A percentile compares a stretch with the other conserved stretches of the same genome.
Conservation (phyloP, 106 monocot species). For the Narthecium ossifragum region DNA sequence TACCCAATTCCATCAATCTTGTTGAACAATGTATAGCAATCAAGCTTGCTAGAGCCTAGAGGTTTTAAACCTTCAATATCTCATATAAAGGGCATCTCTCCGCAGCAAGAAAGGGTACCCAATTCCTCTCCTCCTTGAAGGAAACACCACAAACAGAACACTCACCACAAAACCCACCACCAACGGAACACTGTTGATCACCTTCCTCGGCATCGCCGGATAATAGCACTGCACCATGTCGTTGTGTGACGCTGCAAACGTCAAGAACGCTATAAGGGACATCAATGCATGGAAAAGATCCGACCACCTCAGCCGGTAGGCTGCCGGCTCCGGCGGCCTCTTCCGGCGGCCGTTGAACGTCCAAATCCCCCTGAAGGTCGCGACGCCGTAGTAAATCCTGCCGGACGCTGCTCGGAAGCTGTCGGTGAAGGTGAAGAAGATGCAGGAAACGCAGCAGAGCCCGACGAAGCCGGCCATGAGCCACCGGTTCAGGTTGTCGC, state of each 20-base stretch:
- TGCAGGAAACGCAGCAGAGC: slow-evolving; percentile 49
- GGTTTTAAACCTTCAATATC: slow-evolving; percentile 2
- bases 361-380: slow-evolving; percentile 45
- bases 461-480: slow-evolving; percentile 33
- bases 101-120: slow-evolving; percentile 61
- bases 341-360: slow-evolving; percentile 34
- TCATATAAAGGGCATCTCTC: slow-evolving; percentile 27
- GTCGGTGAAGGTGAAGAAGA: slow-evolving; percentile 65
- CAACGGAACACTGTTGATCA: slow-evolving; percentile 42
- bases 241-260: slow-evolving; percentile 42
- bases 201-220: slow-evolving; percentile 46
- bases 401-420: slow-evolving; percentile 44
- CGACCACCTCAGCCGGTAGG: slow-evolving; percentile 39
- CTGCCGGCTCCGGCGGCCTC: slow-evolving; percentile 11
- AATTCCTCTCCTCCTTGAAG: slow-evolving; percentile 52
- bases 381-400: slow-evolving; percentile 39
- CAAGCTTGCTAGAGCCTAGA: too few relatives aligned
- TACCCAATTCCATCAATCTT: too few relatives aligned
- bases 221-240: slow-evolving; percentile 55
- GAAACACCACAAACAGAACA: slow-evolving; percentile 56
- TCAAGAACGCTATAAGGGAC: slow-evolving; percentile 42
- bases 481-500: slow-evolving; percentile 22
- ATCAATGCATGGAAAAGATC: slow-evolving; percentile 44
- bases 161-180: slow-evolving; percentile 58
- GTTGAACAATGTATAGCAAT: too few relatives aligned